Evolutionary conservation across 2,329 filamentous ascomycete genomes (phyloP).

Genomic region (Shiraia bambusicola): DNA sequence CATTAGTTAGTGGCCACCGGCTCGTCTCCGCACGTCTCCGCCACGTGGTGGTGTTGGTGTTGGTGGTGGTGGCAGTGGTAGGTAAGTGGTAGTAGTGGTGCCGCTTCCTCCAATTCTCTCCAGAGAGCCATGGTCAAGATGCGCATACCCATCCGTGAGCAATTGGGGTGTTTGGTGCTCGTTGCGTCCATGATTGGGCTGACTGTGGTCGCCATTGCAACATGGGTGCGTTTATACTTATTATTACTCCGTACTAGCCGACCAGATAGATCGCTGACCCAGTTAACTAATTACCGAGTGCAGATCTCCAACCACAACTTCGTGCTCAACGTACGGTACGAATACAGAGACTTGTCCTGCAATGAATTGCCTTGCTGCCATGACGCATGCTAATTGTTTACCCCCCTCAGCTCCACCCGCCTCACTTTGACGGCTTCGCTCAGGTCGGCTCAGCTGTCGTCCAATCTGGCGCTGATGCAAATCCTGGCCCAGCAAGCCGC

Average conservation of each 20-base stretch:
- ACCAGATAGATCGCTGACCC: background rate
- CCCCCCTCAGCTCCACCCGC: conserved; percentile 52
- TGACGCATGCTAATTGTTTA: background rate
- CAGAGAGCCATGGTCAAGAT: conserved; percentile 54
- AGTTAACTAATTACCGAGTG: conserved; percentile 7
- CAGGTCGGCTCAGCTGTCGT: conserved; percentile 78
- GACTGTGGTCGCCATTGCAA: conserved; percentile 76
- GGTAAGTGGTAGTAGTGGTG: too few relatives aligned
- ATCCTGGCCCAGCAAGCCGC: conserved; percentile 71
- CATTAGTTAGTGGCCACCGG: background rate
- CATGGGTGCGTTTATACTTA: conserved; percentile 48
- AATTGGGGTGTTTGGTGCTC: conserved; percentile 79
- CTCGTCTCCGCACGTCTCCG: too few relatives aligned
- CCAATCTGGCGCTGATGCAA: conserved; percentile 77
- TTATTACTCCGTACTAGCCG: background rate
- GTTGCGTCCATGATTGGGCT: conserved; percentile 72
- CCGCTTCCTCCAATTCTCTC: conserved; percentile 7
- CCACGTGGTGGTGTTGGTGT: background rate
- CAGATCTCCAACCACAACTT: conserved; percentile 63
- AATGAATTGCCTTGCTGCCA: background rate
- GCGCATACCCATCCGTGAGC: conserved; percentile 84
- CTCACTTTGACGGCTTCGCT: conserved; percentile 80
- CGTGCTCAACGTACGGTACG: conserved; percentile 57
- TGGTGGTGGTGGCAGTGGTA: conserved; percentile 9
- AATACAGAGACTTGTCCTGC: background rate